A percentile compares a stretch with the other conserved stretches of the same genome.
Evolutionary conservation across 306 rosid genomes (phyloP).

Genomic region (Medicago truncatula): DNA sequence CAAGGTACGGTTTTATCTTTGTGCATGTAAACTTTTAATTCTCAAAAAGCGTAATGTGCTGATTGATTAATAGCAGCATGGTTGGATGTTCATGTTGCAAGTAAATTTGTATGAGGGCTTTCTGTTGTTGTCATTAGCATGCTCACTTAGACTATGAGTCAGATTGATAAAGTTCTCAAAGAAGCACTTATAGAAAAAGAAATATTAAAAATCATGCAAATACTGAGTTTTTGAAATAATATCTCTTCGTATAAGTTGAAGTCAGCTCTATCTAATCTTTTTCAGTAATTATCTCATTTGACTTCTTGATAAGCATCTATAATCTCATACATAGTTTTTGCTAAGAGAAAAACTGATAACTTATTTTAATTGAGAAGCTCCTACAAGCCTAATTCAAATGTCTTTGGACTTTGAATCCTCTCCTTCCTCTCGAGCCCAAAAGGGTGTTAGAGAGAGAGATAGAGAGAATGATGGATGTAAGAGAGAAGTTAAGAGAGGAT

Average conservation of each 20-base stretch:
- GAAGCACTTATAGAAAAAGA: not conserved
- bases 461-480: too few species aligned
- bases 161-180: not conserved
- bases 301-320: not conserved
- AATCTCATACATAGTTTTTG: not conserved
- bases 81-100: slow-evolving; percentile 27
- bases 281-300: not conserved
- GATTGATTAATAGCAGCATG: slow-evolving; percentile 1
- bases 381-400: not conserved
- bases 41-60: slow-evolving; percentile 18
- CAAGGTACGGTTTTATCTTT: slow-evolving; percentile 62
- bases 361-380: not conserved
- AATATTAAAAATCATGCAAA: not conserved
- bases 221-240: not conserved
- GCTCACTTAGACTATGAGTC: slow-evolving; percentile 27
- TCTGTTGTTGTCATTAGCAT: slow-evolving; percentile 16
- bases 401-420: not conserved
- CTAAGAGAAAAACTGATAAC: not conserved
- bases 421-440: not conserved
- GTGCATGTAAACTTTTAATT: slow-evolving; percentile 26
- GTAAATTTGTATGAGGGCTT: slow-evolving; percentile 21
- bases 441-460: too few species aligned
- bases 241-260: not conserved
- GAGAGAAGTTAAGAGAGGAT: too few species aligned
- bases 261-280: not conserved